Conservation (phyloP, 2,329 filamentous ascomycete genomes). For the Pseudogymnoascus sp. region DNA sequence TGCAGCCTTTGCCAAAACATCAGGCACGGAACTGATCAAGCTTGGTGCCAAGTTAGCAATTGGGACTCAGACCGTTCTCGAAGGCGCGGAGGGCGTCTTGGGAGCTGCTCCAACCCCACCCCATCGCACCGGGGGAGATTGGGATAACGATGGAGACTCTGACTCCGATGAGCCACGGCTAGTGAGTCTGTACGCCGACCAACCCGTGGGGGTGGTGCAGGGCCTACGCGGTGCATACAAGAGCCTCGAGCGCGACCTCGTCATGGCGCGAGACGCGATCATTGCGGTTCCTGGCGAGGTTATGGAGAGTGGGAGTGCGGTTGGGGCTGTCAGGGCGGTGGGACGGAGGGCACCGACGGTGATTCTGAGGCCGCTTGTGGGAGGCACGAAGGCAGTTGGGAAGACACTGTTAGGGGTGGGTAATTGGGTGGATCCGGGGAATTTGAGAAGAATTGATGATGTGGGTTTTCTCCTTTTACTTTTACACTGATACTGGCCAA, state of each 20-base stretch:
- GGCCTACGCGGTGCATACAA: conserved; percentile 76
- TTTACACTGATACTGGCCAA: conserved; percentile 7
- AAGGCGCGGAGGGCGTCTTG: conserved; percentile 78
- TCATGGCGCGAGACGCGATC: conserved; percentile 79
- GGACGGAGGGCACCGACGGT: conserved; percentile 82
- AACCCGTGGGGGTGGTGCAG: conserved; percentile 80
- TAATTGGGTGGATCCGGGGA: conserved; percentile 79
- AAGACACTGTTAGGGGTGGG: conserved; percentile 87
- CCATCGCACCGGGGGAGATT: conserved; percentile 34
- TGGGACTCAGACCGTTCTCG: conserved; percentile 86
- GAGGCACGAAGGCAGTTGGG: conserved; percentile 78
- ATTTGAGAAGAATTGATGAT: conserved; percentile 75
- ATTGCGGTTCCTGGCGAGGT: conserved; percentile 90
- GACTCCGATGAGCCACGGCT: conserved; percentile 66
- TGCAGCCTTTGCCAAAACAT: conserved; percentile 82
- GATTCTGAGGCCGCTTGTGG: conserved; percentile 82
- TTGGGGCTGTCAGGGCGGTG: conserved; percentile 71
- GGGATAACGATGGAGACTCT: conserved; percentile 49
- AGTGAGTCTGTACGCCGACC: conserved; percentile 87
- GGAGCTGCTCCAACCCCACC: conserved; percentile 21
- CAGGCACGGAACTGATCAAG: conserved; percentile 87
- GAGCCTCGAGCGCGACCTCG: conserved; percentile 77
- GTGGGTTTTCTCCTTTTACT: conserved; percentile 52
- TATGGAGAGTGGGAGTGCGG: conserved; percentile 75
- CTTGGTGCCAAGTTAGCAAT: conserved; percentile 90